Percentiles rank a stretch among this genome's conserved stretches.
These are phyloP conservation scores for Fraxinus baroniana DNA, from an alignment of 305 asterid genomes.

Conservation along the genomic window DNA sequence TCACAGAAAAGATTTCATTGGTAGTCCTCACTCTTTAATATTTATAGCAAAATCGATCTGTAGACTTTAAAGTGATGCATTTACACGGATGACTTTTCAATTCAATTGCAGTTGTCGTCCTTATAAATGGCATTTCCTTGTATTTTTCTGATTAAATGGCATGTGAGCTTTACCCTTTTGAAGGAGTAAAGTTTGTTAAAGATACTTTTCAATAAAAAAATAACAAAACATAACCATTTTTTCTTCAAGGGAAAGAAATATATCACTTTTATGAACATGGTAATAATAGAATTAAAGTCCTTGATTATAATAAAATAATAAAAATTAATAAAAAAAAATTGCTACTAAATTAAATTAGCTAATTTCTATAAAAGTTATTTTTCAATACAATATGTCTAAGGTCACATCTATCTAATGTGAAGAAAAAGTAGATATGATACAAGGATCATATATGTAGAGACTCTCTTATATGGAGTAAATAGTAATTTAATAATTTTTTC, in stretches of 20 bases:
- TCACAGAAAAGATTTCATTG: background rate
- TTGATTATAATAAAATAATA: no score
- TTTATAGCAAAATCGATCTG: background rate
- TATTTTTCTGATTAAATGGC: background rate
- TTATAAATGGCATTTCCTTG: background rate
- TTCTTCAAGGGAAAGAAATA: no score
- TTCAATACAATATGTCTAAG: no score
- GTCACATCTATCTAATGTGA: no score
- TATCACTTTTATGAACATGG: no score
- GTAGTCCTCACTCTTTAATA: background rate
- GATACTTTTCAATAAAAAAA: no score
- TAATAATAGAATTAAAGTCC: no score
- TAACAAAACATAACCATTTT: background rate
- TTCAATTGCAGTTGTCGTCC: background rate
- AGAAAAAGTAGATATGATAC: no score
- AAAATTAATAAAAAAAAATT: no score
- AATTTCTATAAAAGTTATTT: no score
- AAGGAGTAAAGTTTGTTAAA: background rate
- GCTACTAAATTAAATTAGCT: no score
- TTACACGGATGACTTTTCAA: background rate
- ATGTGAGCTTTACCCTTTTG: background rate
- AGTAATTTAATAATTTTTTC: no score
- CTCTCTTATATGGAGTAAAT: background rate
- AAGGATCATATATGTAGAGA: background rate
- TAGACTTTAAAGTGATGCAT: background rate